phyloP scores from a whole-genome alignment of 1,284 basidiomycete species.

The Irpex sp. region DNA sequence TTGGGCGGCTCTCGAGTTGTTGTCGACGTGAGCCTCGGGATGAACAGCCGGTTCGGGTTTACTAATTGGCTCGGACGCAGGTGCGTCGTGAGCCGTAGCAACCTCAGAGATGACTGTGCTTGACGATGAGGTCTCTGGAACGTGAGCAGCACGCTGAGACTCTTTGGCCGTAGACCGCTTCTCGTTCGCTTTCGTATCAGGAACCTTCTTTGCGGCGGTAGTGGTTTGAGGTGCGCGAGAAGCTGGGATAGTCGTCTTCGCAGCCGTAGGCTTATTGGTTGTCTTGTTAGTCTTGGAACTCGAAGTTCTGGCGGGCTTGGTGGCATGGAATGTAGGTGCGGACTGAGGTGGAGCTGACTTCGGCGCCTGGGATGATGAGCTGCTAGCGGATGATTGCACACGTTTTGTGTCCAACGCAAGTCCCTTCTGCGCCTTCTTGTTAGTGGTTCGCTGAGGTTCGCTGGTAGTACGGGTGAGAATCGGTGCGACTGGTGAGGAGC shows the following conservation, averaged over 20 bases:
- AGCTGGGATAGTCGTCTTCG: too few relatives aligned
- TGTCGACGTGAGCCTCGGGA: too few relatives aligned
- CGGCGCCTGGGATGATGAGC: not conserved
- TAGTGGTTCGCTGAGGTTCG: not conserved
- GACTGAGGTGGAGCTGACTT: not conserved
- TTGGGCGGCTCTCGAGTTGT: not conserved
- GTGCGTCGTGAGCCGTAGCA: too few relatives aligned
- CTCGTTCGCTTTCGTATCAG: not conserved
- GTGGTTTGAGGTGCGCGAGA: too few relatives aligned
- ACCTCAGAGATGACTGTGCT: too few relatives aligned
- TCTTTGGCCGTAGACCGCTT: not conserved
- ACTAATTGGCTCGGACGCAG: too few relatives aligned
- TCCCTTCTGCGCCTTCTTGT: not conserved
- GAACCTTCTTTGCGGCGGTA: not conserved
- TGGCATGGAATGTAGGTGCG: not conserved
- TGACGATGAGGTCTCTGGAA: not conserved
- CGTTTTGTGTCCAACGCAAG: not conserved
- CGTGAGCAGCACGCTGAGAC: not conserved
- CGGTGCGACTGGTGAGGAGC: not conserved
- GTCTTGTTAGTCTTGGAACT: not conserved
- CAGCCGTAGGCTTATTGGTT: not conserved
- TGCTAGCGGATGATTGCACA: not conserved
- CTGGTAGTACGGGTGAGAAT: not conserved
- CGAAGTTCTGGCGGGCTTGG: not conserved
- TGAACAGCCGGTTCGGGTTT: too few relatives aligned